Conservation (phyloP, 306 rosid species). For the Quercus rubra region DNA sequence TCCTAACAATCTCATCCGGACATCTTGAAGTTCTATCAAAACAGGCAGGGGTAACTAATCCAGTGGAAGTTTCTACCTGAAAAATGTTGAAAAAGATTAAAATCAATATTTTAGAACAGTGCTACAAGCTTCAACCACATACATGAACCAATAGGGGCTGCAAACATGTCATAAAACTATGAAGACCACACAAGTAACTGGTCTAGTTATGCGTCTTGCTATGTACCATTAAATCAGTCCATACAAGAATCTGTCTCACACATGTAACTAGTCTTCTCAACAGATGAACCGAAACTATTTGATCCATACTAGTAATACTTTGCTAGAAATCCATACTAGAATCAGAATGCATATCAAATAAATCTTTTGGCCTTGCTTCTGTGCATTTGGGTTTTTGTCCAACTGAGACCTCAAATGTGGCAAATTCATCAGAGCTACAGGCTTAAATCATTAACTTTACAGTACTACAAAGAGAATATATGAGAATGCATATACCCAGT, state of each 20-base stretch:
- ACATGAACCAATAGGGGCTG: background rate
- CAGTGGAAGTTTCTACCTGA: slow-evolving; percentile 67
- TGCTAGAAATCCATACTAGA: background rate
- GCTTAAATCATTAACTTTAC: background rate
- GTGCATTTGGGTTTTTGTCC: background rate
- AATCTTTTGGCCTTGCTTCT: background rate
- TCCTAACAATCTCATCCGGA: slow-evolving; percentile 79
- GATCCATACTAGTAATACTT: background rate
- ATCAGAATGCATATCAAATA: background rate
- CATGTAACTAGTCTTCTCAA: background rate
- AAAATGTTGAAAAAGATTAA: slow-evolving; percentile 12
- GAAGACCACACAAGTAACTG: background rate
- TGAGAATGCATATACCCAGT: background rate
- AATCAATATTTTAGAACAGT: slow-evolving; percentile 1
- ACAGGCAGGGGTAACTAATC: slow-evolving; percentile 56
- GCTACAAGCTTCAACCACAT: slow-evolving; percentile 1
- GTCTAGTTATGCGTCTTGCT: background rate
- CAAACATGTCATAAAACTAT: slow-evolving; percentile 2
- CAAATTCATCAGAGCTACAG: background rate
- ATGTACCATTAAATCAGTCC: background rate
- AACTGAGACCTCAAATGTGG: background rate
- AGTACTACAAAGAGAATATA: background rate
- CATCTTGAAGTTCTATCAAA: slow-evolving; percentile 72
- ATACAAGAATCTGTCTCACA: background rate
- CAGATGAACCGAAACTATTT: background rate